Evolutionary conservation across 106 monocot genomes (phyloP).

Genomic region (Alisma plantagoaquatica): DNA sequence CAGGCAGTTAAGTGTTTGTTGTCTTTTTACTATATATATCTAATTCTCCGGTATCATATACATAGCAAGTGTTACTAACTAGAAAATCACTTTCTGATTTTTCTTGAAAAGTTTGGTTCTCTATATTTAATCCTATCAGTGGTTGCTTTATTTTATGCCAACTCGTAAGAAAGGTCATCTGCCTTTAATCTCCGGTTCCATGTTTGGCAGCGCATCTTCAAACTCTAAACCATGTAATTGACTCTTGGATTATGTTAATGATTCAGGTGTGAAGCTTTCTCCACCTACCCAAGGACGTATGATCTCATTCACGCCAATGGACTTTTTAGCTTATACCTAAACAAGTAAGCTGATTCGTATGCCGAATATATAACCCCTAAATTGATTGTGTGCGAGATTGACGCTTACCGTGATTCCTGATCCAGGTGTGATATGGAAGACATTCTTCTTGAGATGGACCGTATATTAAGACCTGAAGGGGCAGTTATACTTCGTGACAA

Average conservation of each 20-base stretch:
- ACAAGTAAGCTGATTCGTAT: background rate
- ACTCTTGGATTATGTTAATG: background rate
- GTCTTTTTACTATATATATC: background rate
- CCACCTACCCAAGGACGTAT: background rate
- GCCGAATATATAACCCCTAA: no score
- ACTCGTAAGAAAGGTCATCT: background rate
- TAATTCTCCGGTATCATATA: background rate
- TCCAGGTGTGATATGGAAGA: no score
- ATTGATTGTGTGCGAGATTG: no score
- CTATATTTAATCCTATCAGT: background rate
- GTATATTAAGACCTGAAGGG: no score
- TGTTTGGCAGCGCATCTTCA: background rate
- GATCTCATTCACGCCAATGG: conserved; percentile 6
- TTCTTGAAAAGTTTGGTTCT: background rate
- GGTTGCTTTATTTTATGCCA: background rate
- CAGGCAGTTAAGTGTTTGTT: background rate
- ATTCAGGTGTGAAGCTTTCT: background rate
- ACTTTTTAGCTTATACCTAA: background rate
- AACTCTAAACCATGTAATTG: background rate
- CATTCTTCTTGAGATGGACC: no score
- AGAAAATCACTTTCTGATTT: background rate
- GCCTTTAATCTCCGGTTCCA: background rate
- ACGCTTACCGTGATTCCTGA: no score
- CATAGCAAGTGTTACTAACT: background rate
- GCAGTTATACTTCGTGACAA: no score